Percentiles rank a stretch among this genome's conserved stretches.
Evolutionary conservation across 768 basidiomycete species (phyloP).

Genomic region (Panellus pusillus): DNA sequence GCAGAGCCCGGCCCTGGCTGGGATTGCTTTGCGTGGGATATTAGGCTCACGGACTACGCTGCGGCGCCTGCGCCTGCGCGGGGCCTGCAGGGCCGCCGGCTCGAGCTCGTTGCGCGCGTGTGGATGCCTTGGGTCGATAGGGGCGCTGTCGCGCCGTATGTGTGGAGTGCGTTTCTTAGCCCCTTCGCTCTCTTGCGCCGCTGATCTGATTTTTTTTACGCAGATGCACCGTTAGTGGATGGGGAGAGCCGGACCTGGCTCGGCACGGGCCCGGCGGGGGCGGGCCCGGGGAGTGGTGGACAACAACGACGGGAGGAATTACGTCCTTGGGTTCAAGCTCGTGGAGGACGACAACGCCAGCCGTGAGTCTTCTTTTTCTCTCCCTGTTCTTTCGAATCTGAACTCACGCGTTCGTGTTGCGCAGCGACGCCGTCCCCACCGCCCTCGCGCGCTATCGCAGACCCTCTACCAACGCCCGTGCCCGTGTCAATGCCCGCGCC

Average conservation of each 20-base stretch:
- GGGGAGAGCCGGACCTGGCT: neutral
- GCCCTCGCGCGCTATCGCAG: no score
- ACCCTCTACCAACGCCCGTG: no score
- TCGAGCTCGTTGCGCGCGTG: slow-evolving; percentile 66
- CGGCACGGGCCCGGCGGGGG: slow-evolving; percentile 17
- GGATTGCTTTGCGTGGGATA: slow-evolving; percentile 62
- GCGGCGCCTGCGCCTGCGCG: slow-evolving; percentile 20
- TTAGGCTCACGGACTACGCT: slow-evolving; percentile 73
- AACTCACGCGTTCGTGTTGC: no score
- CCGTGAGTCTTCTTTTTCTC: no score
- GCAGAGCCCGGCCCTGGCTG: slow-evolving; percentile 35
- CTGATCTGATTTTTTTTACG: neutral
- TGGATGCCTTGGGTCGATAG: slow-evolving; percentile 17
- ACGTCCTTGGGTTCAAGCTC: slow-evolving; percentile 64
- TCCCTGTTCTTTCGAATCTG: no score
- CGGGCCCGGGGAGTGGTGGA: slow-evolving; percentile 82
- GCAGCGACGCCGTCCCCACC: no score
- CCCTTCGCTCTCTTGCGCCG: slow-evolving; percentile 8
- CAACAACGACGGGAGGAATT: slow-evolving; percentile 80
- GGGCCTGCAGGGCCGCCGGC: slow-evolving; percentile 45
- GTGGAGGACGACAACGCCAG: neutral
- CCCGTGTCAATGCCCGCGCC: no score
- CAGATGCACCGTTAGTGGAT: no score
- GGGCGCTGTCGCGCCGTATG: slow-evolving; percentile 18
- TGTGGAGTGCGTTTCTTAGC: slow-evolving; percentile 17